phyloP scores from a whole-genome alignment of 768 basidiomycete genomes.

The Boletales sp. region DNA sequence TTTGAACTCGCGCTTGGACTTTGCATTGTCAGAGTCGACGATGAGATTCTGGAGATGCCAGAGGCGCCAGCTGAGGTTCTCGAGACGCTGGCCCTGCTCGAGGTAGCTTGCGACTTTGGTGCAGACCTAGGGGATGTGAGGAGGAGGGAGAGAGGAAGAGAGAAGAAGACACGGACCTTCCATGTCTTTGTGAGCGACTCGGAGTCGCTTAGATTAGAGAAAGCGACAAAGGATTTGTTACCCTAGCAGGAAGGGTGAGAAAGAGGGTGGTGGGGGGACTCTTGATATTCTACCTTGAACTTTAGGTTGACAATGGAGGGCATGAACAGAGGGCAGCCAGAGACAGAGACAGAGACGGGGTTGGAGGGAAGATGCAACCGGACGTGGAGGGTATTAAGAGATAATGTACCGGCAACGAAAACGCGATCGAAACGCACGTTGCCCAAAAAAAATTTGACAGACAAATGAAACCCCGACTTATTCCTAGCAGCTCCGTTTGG shows the following conservation, averaged over 20 bases:
- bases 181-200: slow-evolving; percentile 87
- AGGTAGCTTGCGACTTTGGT: slow-evolving; percentile 89
- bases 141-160: slow-evolving; percentile 1
- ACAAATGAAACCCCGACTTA: slow-evolving; percentile 30
- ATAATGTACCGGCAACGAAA: slow-evolving; percentile 13
- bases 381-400: slow-evolving; percentile 20
- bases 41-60: slow-evolving; percentile 92
- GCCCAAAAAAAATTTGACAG: slow-evolving; percentile 25
- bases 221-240: slow-evolving; percentile 94
- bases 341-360: too few species aligned
- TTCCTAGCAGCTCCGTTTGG: slow-evolving; percentile 29
- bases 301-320: slow-evolving; percentile 83
- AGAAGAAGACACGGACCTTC: slow-evolving; percentile 57
- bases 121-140: slow-evolving; percentile 55
- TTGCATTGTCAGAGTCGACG: slow-evolving; percentile 88
- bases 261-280: background rate
- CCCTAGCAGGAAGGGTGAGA: slow-evolving; percentile 44
- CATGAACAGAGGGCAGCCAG: slow-evolving; percentile 39
- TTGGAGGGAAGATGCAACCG: background rate
- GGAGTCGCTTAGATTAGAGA: slow-evolving; percentile 81
- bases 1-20: slow-evolving; percentile 84
- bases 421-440: slow-evolving; percentile 22
- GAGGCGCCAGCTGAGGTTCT: slow-evolving; percentile 89
- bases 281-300: slow-evolving; percentile 59
- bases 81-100: slow-evolving; percentile 86